phyloP scores from a whole-genome alignment of 1,139 yeast genomes.

The Suhomyces anneliseae region DNA sequence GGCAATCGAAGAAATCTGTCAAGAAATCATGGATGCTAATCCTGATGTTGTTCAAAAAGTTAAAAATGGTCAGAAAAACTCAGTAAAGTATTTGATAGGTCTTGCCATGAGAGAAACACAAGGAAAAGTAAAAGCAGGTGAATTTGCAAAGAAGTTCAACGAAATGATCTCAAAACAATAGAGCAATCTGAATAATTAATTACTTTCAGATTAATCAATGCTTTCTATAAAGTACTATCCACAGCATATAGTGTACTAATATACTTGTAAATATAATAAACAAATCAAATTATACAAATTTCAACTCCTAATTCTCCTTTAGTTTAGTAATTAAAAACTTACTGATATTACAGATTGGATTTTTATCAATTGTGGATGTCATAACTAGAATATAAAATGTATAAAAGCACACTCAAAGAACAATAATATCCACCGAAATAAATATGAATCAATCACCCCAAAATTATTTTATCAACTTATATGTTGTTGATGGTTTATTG shows the following conservation, averaged over 20 bases:
- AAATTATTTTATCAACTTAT: too few relatives aligned
- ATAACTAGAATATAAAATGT: too few relatives aligned
- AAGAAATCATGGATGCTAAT: conserved; percentile 50
- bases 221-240: neutral
- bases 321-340: too few relatives aligned
- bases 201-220: too few relatives aligned
- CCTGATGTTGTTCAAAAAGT: conserved; percentile 59
- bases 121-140: conserved; percentile 60
- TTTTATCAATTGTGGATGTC: too few relatives aligned
- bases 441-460: too few relatives aligned
- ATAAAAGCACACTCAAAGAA: too few relatives aligned
- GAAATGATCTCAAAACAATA: conserved; percentile 12
- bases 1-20: conserved; percentile 54
- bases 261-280: neutral
- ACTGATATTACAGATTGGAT: too few relatives aligned
- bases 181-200: too few relatives aligned
- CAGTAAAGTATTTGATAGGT: conserved; percentile 78
- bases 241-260: neutral
- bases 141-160: conserved; percentile 47
- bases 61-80: conserved; percentile 57
- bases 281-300: neutral
- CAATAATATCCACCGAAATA: too few relatives aligned
- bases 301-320: too few relatives aligned
- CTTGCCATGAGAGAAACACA: conserved; percentile 77
- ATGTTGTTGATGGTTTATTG: too few relatives aligned